These are phyloP conservation scores for Hyaloscypha hepaticicola DNA, from an alignment of 495 filamentous ascomycete species.

Conservation along the genomic window DNA sequence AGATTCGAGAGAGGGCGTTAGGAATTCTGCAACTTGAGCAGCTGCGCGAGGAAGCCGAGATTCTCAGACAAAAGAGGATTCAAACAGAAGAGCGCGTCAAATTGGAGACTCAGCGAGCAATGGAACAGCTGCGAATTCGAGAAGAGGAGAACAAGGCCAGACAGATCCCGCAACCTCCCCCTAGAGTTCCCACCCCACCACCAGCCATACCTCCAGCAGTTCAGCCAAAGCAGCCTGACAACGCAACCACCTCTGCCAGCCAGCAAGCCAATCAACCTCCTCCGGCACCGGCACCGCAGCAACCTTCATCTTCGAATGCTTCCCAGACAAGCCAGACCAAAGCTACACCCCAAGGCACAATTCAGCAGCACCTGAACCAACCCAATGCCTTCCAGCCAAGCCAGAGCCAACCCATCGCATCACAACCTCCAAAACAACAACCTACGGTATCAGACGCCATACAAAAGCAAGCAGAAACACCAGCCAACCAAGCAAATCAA, in stretches of 20 bases:
- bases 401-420: no score
- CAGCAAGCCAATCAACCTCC: background rate
- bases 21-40: conserved; percentile 45
- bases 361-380: background rate
- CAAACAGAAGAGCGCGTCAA: conserved; percentile 54
- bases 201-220: conserved; percentile 14
- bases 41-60: conserved; percentile 44
- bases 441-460: background rate
- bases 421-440: no score
- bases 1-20: conserved; percentile 60
- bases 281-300: background rate
- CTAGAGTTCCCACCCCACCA: conserved; percentile 40
- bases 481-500: background rate
- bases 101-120: conserved; percentile 40
- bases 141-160: conserved; percentile 41
- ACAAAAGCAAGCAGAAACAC: background rate
- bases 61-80: conserved; percentile 41
- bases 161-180: conserved; percentile 34
- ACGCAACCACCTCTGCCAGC: background rate
- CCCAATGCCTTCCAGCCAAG: background rate
- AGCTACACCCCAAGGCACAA: background rate
- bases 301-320: background rate
- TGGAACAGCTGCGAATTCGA: conserved; percentile 40
- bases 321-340: background rate
- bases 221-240: background rate